Evolutionary conservation across 305 asterid species (phyloP).

Genomic region (Fraxinus dipetala): DNA sequence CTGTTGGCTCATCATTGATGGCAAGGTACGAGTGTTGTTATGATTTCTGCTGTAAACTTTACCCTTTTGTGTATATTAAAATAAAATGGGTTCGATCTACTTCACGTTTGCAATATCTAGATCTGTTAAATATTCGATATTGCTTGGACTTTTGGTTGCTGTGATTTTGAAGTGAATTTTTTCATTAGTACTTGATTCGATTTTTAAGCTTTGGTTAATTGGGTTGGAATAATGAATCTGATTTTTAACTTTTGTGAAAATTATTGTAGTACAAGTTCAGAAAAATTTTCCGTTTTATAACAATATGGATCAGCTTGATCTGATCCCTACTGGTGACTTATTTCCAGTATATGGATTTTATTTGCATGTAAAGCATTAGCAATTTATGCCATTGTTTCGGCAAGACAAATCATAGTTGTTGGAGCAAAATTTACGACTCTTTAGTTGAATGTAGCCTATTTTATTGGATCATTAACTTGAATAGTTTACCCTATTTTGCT

Average conservation of each 20-base stretch:
- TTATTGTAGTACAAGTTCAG: neutral
- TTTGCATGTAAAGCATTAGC: neutral
- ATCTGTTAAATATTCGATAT: constrained; percentile 30
- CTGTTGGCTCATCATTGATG: constrained; percentile 60
- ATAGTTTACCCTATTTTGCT: neutral
- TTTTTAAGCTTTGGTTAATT: neutral
- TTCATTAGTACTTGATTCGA: neutral
- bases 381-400: neutral
- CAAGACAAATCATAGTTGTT: neutral
- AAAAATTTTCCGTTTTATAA: neutral
- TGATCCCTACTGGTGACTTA: neutral
- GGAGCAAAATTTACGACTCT: neutral
- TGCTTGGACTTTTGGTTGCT: neutral
- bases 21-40: constrained; percentile 42
- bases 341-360: neutral
- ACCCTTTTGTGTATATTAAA: neutral
- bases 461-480: neutral
- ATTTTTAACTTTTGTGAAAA: neutral
- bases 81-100: constrained; percentile 9
- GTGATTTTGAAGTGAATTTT: neutral
- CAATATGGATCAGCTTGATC: neutral
- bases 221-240: constrained; percentile 12
- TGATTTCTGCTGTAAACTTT: constrained; percentile 8
- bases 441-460: neutral
- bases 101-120: constrained; percentile 15